A percentile compares a stretch with the other conserved stretches of the same genome.
Evolutionary conservation across 164 flowering plant genomes (phyloP).

Genomic region (grape (Vitis vinifera)): ASM3070453v1 NC_081808.1:24084001-24084500

Average conservation of each 20-base stretch:
- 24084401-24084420: too few relatives aligned
- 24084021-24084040: background rate
- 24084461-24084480: too few relatives aligned
- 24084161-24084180: background rate
- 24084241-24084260: background rate
- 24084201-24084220: background rate
- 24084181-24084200: background rate
- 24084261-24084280: background rate
- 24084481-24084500: too few relatives aligned
- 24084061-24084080: too few relatives aligned
- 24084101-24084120: background rate
- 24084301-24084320: too few relatives aligned
- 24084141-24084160: background rate
- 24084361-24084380: too few relatives aligned
- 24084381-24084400: too few relatives aligned
- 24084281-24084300: background rate
- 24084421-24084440: too few relatives aligned
- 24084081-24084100: background rate
- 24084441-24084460: too few relatives aligned
- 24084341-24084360: too few relatives aligned
- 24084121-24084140: background rate
- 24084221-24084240: too few relatives aligned
- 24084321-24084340: too few relatives aligned
- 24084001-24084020: background rate
- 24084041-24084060: background rate